Percentiles rank a stretch among this genome's conserved stretches.
phyloP scores from a whole-genome alignment of 345 rosid species.

The Eutrema heterophyllum region DNA sequence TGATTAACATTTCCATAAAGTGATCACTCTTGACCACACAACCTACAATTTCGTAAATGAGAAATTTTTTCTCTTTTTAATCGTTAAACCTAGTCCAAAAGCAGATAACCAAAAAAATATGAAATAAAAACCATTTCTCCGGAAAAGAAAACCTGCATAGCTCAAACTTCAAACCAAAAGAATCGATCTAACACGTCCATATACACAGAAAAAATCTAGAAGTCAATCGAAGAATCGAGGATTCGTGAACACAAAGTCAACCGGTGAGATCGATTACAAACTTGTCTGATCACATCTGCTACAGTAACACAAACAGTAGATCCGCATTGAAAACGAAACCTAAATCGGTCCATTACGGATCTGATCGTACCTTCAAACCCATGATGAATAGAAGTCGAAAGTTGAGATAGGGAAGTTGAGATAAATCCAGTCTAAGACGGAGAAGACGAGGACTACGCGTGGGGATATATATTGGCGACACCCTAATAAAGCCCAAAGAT shows the following conservation, averaged over 20 bases:
- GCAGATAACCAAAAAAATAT: background rate
- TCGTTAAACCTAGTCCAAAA: background rate
- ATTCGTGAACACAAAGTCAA: background rate
- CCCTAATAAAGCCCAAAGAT: background rate
- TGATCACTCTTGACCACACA: background rate
- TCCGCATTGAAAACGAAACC: background rate
- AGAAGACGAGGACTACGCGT: conserved; percentile 27
- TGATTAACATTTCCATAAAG: background rate
- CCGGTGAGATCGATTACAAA: background rate
- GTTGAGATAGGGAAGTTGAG: background rate
- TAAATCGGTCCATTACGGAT: background rate
- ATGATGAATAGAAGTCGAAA: conserved; percentile 17
- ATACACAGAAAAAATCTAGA: background rate
- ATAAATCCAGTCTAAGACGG: conserved; percentile 23
- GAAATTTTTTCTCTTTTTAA: background rate
- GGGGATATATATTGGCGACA: background rate
- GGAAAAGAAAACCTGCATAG: background rate
- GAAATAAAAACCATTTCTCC: background rate
- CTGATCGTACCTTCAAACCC: conserved; percentile 30
- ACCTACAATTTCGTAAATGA: background rate
- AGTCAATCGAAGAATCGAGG: background rate
- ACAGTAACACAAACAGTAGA: background rate
- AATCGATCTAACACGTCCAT: background rate
- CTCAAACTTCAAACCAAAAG: background rate
- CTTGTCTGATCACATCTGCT: background rate